Percentiles rank a stretch among this genome's conserved stretches.
Evolutionary conservation across 2,329 filamentous ascomycete genomes (phyloP).

Genomic region (Lasiodiplodia theobromae): DNA sequence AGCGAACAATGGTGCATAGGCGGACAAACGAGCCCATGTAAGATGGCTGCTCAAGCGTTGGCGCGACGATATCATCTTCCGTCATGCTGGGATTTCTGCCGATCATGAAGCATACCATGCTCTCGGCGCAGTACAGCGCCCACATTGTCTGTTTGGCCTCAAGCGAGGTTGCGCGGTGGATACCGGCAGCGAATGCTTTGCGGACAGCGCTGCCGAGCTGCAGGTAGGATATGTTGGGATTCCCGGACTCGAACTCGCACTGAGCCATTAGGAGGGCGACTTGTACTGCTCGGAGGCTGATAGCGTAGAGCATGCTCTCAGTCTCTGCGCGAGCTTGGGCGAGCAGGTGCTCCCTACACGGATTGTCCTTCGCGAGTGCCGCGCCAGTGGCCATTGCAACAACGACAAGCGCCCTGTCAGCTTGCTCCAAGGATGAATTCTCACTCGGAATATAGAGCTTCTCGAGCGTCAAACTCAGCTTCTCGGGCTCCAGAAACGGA

Average conservation of each 20-base stretch:
- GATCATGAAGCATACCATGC: slow-evolving; percentile 1
- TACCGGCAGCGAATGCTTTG: slow-evolving; percentile 4
- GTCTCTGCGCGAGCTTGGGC: too few species aligned
- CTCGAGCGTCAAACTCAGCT: too few species aligned
- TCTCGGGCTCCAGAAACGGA: too few species aligned
- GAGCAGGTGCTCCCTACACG: too few species aligned
- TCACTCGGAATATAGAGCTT: too few species aligned
- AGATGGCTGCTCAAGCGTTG: neutral
- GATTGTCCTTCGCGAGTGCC: too few species aligned
- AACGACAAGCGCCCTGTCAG: too few species aligned
- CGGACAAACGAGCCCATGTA: neutral
- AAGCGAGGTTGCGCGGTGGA: neutral
- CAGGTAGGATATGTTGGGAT: neutral
- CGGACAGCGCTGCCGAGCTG: slow-evolving; percentile 5
- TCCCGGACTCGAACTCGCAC: neutral
- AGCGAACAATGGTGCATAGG: neutral
- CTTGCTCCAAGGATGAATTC: too few species aligned
- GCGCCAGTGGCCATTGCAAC: too few species aligned
- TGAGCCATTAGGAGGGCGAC: neutral
- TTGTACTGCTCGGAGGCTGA: neutral
- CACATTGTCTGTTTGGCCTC: slow-evolving; percentile 1
- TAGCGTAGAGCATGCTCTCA: neutral
- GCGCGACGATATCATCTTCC: neutral
- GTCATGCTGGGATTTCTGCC: neutral
- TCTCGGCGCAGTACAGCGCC: slow-evolving; percentile 1